phyloP scores from a whole-genome alignment of 2,329 filamentous ascomycete genomes.

The Verticillium longisporum region DNA sequence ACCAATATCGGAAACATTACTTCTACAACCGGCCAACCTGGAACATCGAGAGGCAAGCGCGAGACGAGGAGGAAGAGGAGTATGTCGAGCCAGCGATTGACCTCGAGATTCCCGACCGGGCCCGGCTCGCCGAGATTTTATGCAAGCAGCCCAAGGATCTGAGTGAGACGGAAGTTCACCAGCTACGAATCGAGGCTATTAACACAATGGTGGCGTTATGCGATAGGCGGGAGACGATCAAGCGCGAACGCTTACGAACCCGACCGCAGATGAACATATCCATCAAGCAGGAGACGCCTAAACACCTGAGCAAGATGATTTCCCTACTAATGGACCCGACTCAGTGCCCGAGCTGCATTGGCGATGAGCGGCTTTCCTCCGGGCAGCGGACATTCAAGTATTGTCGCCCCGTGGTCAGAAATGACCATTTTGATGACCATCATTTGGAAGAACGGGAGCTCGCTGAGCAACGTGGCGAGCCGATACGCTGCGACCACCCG shows the following conservation, averaged over 20 bases:
- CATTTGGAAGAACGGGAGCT: slow-evolving; percentile 9
- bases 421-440: slow-evolving; percentile 16
- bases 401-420: slow-evolving; percentile 10
- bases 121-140: slow-evolving; percentile 12
- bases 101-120: slow-evolving; percentile 12
- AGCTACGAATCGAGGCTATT: slow-evolving; percentile 10
- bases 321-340: slow-evolving; percentile 13
- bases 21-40: slow-evolving; percentile 18
- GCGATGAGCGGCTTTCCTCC: slow-evolving; percentile 8
- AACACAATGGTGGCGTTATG: slow-evolving; percentile 14
- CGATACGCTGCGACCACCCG: slow-evolving; percentile 1
- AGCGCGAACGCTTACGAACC: slow-evolving; percentile 1
- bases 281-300: slow-evolving; percentile 3
- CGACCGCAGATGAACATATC: not conserved
- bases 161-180: slow-evolving; percentile 8
- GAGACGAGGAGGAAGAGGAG: slow-evolving; percentile 14
- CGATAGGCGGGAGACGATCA: slow-evolving; percentile 14
- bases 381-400: slow-evolving; percentile 11
- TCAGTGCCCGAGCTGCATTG: slow-evolving; percentile 13
- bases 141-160: slow-evolving; percentile 9
- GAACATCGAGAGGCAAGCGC: slow-evolving; percentile 19
- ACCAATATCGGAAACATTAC: slow-evolving; percentile 18
- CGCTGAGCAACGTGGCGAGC: not conserved
- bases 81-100: slow-evolving; percentile 13
- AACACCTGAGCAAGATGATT: slow-evolving; percentile 6